phyloP scores from a whole-genome alignment of 2,329 filamentous ascomycete genomes.

The Fusarium sp. region DNA sequence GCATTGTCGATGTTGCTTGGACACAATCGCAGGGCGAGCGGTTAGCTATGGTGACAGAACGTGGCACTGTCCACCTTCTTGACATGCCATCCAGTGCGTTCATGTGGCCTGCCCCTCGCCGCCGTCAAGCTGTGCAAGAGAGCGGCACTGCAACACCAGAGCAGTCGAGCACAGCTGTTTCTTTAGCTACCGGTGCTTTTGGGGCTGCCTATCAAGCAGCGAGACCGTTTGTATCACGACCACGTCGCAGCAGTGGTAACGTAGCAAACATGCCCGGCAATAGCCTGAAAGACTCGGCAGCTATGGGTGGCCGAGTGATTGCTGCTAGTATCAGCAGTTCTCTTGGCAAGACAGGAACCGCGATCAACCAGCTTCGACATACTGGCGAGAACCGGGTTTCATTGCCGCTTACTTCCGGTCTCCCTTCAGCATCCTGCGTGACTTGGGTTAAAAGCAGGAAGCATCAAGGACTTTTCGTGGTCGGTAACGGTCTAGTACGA shows the following conservation, averaged over 20 bases:
- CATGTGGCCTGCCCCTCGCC: conserved; percentile 84
- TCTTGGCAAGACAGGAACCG: conserved; percentile 78
- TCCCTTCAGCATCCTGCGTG: conserved; percentile 71
- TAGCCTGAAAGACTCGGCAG: conserved; percentile 70
- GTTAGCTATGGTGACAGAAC: conserved; percentile 89
- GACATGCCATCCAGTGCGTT: conserved; percentile 87
- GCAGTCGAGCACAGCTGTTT: conserved; percentile 68
- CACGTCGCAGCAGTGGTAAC: conserved; percentile 64
- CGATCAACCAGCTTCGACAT: conserved; percentile 78
- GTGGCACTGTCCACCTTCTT: conserved; percentile 94
- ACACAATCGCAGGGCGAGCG: conserved; percentile 83
- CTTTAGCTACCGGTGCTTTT: conserved; percentile 77
- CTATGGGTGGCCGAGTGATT: conserved; percentile 78
- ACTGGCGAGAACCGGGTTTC: conserved; percentile 81
- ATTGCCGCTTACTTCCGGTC: conserved; percentile 68
- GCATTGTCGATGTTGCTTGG: conserved; percentile 93
- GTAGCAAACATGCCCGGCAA: conserved; percentile 54
- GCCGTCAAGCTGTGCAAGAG: conserved; percentile 61
- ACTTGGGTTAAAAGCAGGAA: conserved; percentile 74
- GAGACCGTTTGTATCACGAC: conserved; percentile 68
- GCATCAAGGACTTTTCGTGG: conserved; percentile 72
- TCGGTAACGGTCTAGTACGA: conserved; percentile 75
- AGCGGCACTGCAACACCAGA: conserved; percentile 63
- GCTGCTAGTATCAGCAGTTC: conserved; percentile 81
- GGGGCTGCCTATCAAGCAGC: conserved; percentile 78